A percentile compares a stretch with the other conserved stretches of the same genome.
These are phyloP conservation scores for Clarireedia monteithiana DNA, from an alignment of 2,329 filamentous ascomycete species.

Conservation along the genomic window DNA sequence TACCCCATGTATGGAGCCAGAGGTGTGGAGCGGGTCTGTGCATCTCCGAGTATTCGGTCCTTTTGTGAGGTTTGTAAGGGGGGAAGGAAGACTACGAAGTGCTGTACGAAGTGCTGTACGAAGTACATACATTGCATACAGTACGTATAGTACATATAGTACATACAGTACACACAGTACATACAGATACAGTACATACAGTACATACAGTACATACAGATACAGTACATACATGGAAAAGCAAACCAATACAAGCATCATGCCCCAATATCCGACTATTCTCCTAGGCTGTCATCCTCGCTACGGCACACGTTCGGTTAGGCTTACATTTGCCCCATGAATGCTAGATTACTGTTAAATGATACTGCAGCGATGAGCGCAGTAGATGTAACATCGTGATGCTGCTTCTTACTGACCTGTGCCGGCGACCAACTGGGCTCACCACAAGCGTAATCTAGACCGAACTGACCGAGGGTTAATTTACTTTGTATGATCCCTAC, in stretches of 20 bases:
- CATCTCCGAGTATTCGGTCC: conserved; percentile 6
- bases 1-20: conserved; percentile 4
- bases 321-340: neutral
- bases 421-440: neutral
- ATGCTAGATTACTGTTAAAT: neutral
- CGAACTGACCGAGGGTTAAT: neutral
- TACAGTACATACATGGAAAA: no score
- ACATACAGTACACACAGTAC: no score
- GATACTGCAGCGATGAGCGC: neutral
- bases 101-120: no score
- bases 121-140: neutral
- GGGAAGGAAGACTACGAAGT: neutral
- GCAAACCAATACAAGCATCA: no score
- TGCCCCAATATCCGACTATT: no score
- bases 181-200: no score
- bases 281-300: no score
- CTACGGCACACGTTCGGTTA: no score
- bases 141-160: no score
- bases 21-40: neutral
- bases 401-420: neutral
- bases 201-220: no score
- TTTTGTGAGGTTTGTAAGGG: conserved; percentile 1
- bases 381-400: neutral
- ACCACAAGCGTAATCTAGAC: neutral
- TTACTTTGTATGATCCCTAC: neutral